Percentiles rank a stretch among this genome's conserved stretches.
Conservation (phyloP, 306 rosid genomes). For the Carpinus viminea region DNA sequence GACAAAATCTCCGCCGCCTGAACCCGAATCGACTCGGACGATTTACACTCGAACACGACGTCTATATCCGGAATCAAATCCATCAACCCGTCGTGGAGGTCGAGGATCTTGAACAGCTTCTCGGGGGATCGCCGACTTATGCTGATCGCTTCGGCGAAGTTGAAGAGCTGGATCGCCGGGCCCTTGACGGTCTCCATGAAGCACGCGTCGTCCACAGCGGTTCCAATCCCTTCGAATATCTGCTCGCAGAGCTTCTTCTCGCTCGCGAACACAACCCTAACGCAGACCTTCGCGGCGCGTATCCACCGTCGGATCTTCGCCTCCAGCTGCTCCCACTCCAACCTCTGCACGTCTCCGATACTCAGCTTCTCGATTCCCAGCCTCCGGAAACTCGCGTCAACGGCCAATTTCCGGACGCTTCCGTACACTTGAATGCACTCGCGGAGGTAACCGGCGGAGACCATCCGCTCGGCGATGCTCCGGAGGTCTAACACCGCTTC, state of each 20-base stretch:
- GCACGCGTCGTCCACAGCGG: conserved; percentile 84
- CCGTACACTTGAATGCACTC: conserved; percentile 97
- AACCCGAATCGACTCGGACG: conserved; percentile 75
- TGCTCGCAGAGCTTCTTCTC: conserved; percentile 92
- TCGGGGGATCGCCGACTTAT: conserved; percentile 91
- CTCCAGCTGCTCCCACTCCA: conserved; percentile 87
- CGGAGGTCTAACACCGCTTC: conserved; percentile 76
- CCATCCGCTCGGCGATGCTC: conserved; percentile 86
- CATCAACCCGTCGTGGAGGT: conserved; percentile 83
- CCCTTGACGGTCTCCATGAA: conserved; percentile 94
- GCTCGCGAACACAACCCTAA: conserved; percentile 74
- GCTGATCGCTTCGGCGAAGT: conserved; percentile 90
- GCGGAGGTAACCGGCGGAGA: conserved; percentile 73
- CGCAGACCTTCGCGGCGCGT: conserved; percentile 75
- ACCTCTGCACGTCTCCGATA: conserved; percentile 91
- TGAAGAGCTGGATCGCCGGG: conserved; percentile 89
- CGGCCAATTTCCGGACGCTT: conserved; percentile 74
- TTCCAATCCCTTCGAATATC: conserved; percentile 76
- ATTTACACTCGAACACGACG: conserved; percentile 79
- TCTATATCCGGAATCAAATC: conserved; percentile 90
- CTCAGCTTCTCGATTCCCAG: conserved; percentile 84
- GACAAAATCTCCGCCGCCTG: conserved; percentile 95
- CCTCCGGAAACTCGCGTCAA: conserved; percentile 69
- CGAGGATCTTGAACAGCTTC: conserved; percentile 88
- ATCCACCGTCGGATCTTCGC: conserved; percentile 94